Percentiles rank a stretch among this genome's conserved stretches.
phyloP scores from a whole-genome alignment of 305 asterid genomes.

The Stenogyne calaminthoides region DNA sequence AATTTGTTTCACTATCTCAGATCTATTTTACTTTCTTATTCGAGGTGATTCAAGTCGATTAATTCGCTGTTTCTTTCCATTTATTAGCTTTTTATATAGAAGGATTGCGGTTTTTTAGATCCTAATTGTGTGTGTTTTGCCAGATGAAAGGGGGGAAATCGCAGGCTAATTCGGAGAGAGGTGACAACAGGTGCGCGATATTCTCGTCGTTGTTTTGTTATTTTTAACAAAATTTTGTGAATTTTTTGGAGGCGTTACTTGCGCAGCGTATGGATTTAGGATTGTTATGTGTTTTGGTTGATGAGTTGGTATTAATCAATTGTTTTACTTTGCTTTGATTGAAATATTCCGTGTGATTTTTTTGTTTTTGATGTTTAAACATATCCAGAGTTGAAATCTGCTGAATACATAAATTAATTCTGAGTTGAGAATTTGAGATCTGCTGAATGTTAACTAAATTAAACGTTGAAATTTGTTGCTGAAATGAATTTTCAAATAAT shows the following conservation, averaged over 20 bases:
- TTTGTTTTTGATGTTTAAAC: background rate
- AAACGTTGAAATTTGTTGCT: background rate
- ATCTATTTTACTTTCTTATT: background rate
- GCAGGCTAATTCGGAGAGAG: conserved; percentile 54
- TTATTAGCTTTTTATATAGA: background rate
- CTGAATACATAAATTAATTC: background rate
- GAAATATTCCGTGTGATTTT: background rate
- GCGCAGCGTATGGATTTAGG: background rate
- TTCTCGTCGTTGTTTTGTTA: background rate
- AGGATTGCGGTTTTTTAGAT: background rate
- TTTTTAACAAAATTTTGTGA: background rate
- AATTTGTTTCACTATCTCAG: background rate
- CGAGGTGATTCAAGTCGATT: background rate
- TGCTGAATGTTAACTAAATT: background rate
- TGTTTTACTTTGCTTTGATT: background rate
- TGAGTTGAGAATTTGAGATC: background rate
- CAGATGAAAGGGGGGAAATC: conserved; percentile 67
- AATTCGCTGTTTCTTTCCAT: background rate
- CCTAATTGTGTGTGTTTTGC: background rate
- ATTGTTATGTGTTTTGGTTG: background rate
- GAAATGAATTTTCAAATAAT: background rate
- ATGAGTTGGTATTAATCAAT: background rate
- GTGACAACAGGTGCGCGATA: conserved; percentile 50
- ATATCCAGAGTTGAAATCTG: background rate
- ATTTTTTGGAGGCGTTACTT: background rate